Evolutionary conservation across 768 basidiomycete species (phyloP), one percentile per base, ranked within the genome.

Genomic region (Mycena sanguinolenta): DNA sequence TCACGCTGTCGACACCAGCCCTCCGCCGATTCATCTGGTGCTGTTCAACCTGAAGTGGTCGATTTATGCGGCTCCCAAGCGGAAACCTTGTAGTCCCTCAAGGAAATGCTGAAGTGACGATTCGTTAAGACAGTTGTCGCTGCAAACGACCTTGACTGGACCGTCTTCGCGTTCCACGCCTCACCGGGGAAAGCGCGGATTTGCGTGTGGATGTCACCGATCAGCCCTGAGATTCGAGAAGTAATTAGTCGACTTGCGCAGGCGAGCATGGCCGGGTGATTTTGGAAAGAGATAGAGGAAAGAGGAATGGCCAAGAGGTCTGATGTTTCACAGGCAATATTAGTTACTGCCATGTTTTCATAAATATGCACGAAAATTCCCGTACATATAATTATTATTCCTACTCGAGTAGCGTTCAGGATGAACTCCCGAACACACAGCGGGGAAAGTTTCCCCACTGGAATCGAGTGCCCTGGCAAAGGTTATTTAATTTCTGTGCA

Each of bases 341-440:
- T 61, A 61, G 59, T 59, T n/a, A n/a, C n/a, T n/a, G n/a, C 49
- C 44, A 13, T 60, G 9, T n/a, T 28, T 38, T 58, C 17, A 42
- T 42, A 25, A 19, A 42, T 58, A 27, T 36, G 27, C 32, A 10
- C 6, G 32, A 5, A 10, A 10, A 10, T 10, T 34, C n/a, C n/a
- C n/a, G n/a, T n/a, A n/a, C n/a, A n/a, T n/a, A n/a, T n/a, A n/a
- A 34, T 34, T 25, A 58, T 12, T n/a, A n/a, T 23, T 50, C n/a
- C 14, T 27, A 49, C 58, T 65, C 54, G 13, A n/a, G 64, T 68
- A n/a, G 73, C 69, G 17, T 70, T 50, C 62, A 73, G n/a, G 10
- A 76, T 76, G 30, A 76, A 76, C 28, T 73, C 67, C 16, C 59
- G 63, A n/a, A 76, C n/a, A n/a, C n/a, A 69, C 16, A 73, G 10